Conservation (phyloP, 225 moss, liverwort and hornwort genomes). For the Physcomitrellopsis africana region DNA sequence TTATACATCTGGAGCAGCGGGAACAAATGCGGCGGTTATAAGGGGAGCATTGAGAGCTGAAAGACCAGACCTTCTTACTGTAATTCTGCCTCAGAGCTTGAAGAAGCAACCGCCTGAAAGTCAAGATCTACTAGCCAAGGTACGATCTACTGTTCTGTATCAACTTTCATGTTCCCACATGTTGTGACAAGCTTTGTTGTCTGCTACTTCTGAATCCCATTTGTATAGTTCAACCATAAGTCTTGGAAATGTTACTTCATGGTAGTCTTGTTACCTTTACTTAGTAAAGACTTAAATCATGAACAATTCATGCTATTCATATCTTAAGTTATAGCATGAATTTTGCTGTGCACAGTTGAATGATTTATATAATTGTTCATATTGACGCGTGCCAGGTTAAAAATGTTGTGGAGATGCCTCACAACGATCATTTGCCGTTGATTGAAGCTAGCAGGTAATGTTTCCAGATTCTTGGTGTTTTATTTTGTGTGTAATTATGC, state of each 20-base stretch:
- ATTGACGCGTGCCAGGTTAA: slow-evolving; percentile 73
- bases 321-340: background rate
- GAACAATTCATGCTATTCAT: background rate
- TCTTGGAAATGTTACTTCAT: slow-evolving; percentile 7
- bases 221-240: background rate
- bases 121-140: slow-evolving; percentile 93
- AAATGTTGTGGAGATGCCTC: slow-evolving; percentile 99
- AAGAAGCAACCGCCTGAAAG: slow-evolving; percentile 99
- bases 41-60: slow-evolving; percentile 98
- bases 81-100: slow-evolving; percentile 94
- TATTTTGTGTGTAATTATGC: background rate
- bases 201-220: background rate
- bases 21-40: slow-evolving; percentile 98
- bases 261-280: background rate
- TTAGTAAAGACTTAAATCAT: slow-evolving; percentile 3
- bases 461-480: slow-evolving; percentile 2
- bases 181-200: slow-evolving; percentile 10
- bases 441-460: slow-evolving; percentile 96
- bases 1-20: slow-evolving; percentile 97
- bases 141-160: slow-evolving; percentile 30
- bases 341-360: background rate
- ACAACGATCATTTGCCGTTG: slow-evolving; percentile 92
- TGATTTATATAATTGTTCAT: background rate
- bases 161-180: background rate
- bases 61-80: slow-evolving; percentile 90